Conservation (phyloP, 768 basidiomycete genomes). For the Antrodiella citrinella region DNA sequence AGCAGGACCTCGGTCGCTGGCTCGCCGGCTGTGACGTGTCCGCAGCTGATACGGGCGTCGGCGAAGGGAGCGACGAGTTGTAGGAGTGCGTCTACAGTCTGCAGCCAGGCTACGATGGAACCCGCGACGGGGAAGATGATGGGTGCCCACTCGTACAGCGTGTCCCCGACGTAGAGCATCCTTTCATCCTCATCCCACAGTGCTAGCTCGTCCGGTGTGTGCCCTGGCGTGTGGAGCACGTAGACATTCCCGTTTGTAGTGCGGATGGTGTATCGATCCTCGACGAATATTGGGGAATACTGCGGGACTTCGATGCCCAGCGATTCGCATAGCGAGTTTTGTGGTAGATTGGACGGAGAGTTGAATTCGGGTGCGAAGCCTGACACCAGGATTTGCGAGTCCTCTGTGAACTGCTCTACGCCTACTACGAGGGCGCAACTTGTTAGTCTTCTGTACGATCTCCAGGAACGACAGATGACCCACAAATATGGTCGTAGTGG, state of each 20-base stretch:
- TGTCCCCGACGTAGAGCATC: constrained; percentile 52
- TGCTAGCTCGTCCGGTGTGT: constrained; percentile 52
- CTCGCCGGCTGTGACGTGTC: constrained; percentile 37
- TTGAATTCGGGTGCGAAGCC: constrained; percentile 38
- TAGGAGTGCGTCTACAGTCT: constrained; percentile 35
- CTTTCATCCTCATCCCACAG: constrained; percentile 40
- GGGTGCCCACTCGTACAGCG: constrained; percentile 44
- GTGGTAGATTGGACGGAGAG: constrained; percentile 30
- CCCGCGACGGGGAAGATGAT: constrained; percentile 51
- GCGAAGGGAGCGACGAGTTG: constrained; percentile 17
- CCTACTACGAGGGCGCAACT: constrained; percentile 28
- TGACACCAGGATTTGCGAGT: constrained; percentile 42
- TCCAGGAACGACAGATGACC: constrained; percentile 14
- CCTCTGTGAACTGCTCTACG: constrained; percentile 40
- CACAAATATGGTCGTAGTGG: constrained; percentile 54
- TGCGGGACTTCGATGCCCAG: constrained; percentile 33
- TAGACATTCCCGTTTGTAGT: not conserved
- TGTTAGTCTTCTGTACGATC: not conserved
- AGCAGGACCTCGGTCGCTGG: constrained; percentile 40
- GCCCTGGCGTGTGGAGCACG: constrained; percentile 48
- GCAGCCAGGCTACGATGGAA: constrained; percentile 43
- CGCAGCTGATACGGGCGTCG: constrained; percentile 34
- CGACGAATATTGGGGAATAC: constrained; percentile 40
- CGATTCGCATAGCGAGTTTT: constrained; percentile 37
- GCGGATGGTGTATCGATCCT: constrained; percentile 29